phyloP scores from a whole-genome alignment of 2,329 filamentous ascomycete species.

The Biscogniauxia marginata region DNA sequence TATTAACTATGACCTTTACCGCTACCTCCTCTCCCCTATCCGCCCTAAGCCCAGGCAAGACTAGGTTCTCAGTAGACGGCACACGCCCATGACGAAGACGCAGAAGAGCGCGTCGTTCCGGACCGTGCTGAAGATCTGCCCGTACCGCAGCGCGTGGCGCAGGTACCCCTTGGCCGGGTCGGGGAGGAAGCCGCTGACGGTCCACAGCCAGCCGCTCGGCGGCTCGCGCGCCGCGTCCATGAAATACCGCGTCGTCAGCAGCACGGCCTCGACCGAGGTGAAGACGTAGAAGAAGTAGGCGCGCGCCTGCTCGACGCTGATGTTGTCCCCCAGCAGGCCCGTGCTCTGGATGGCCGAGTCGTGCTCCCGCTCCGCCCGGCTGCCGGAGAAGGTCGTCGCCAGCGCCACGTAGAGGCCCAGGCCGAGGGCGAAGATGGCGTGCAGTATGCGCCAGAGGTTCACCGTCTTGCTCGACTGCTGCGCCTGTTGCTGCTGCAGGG shows the following conservation, averaged over 20 bases:
- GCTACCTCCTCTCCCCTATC: neutral
- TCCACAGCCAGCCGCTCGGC: conserved; percentile 62
- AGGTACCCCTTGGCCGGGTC: conserved; percentile 62
- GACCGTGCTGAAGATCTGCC: conserved; percentile 69
- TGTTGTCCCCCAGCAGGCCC: conserved; percentile 23
- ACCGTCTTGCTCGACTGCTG: conserved; percentile 36
- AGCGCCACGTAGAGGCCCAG: conserved; percentile 71
- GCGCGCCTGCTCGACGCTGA: conserved; percentile 36
- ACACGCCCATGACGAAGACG: conserved; percentile 70
- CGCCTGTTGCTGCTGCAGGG: conserved; percentile 15
- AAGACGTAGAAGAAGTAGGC: conserved; percentile 76
- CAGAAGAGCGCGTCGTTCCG: conserved; percentile 72
- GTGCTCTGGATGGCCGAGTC: conserved; percentile 35
- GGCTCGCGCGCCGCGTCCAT: conserved; percentile 60
- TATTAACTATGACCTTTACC: neutral
- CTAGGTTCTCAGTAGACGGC: conserved; percentile 43
- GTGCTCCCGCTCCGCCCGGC: conserved; percentile 56
- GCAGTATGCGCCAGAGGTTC: conserved; percentile 69
- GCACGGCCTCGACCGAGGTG: conserved; percentile 69
- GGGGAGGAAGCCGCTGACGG: conserved; percentile 63
- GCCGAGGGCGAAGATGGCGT: conserved; percentile 68
- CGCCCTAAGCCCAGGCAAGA: neutral
- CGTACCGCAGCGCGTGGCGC: conserved; percentile 61
- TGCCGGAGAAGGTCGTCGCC: conserved; percentile 67
- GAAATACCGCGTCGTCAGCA: conserved; percentile 71